Evolutionary conservation across 1,284 basidiomycete genomes (phyloP), one percentile per base, ranked within the genome.

Genomic region (Agroathelia rolfsii): DNA sequence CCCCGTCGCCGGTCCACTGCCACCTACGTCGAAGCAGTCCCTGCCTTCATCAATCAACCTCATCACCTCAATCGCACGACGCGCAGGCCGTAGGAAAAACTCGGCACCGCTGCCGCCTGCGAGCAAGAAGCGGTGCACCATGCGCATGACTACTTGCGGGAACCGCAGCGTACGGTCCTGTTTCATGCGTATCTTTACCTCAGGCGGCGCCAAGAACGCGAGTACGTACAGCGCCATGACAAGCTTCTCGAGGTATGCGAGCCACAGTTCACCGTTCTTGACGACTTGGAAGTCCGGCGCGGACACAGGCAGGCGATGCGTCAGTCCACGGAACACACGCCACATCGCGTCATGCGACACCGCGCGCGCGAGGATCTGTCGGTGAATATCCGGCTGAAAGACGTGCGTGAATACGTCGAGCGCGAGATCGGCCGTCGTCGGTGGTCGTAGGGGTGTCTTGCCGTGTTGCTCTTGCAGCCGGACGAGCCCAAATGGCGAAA

Each of bases 191-290:
- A 66, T 56, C 57, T 94, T 89, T 37, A 90, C 52, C 19, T 66
- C 57, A 1, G 77, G 76, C 1, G 88, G 71, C 4, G 89, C 74
- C 29, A 94, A 64, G 64, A 92, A 96, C 6, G 81, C 76, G 38
- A 97, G 61, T 20, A 82, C 80, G 61, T 95, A 96, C 24, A 95
- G 69, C 11, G 73, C 73, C 64, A 93, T 74, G 13, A 83, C 66
- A 26, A 73, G 60, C 39, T 84, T 79, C 60, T 95, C 88, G 41
- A 83, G 59, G 53, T 88, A 85, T 24, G 76, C 74, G 27, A 93
- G 57, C 71, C 85, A 86, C 13, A 66, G 53, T 30, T 82, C 76
- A 41, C 80, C 59, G 30, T 64, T 59, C n/a, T n/a, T n/a, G 46
- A 76, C 57, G 40, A 88, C 58, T 41, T 76, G 68, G 47, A 87